phyloP scores from a whole-genome alignment of 2,329 filamentous ascomycete species.

The Fonsecaea nubica region DNA sequence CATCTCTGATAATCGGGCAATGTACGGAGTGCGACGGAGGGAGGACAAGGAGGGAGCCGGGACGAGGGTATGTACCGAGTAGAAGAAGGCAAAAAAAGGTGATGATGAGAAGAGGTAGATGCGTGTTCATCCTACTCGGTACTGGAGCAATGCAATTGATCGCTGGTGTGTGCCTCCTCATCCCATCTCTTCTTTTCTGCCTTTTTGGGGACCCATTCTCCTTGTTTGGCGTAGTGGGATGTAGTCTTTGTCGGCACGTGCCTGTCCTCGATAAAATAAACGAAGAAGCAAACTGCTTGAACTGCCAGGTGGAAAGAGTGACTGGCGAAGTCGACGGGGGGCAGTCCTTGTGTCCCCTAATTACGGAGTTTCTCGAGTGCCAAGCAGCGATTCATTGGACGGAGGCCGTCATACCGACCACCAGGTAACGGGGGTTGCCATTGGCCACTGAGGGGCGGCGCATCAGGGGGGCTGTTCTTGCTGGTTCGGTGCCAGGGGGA shows the following conservation, averaged over 20 bases:
- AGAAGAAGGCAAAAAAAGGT: neutral
- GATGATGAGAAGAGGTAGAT: neutral
- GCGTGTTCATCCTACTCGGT: neutral
- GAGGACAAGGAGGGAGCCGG: neutral
- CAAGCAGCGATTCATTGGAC: conserved; percentile 2
- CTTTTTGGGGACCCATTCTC: neutral
- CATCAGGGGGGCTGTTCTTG: conserved; percentile 1
- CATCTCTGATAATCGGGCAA: neutral
- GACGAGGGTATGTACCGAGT: neutral
- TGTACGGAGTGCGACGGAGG: neutral
- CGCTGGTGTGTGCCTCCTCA: neutral
- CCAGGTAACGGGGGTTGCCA: neutral
- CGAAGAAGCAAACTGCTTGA: neutral
- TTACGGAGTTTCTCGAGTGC: neutral
- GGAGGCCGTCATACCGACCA: neutral
- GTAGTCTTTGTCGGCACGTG: neutral
- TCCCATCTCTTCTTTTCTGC: neutral
- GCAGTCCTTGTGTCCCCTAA: neutral
- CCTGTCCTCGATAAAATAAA: neutral
- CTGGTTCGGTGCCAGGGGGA: conserved; percentile 5
- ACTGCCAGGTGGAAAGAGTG: neutral
- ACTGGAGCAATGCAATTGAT: too few species aligned
- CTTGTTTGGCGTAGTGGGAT: neutral
- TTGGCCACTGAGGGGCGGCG: neutral
- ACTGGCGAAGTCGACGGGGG: neutral